Conservation (phyloP, 1,139 yeast species). For the Yamadazyma spencermartinsiae region DNA sequence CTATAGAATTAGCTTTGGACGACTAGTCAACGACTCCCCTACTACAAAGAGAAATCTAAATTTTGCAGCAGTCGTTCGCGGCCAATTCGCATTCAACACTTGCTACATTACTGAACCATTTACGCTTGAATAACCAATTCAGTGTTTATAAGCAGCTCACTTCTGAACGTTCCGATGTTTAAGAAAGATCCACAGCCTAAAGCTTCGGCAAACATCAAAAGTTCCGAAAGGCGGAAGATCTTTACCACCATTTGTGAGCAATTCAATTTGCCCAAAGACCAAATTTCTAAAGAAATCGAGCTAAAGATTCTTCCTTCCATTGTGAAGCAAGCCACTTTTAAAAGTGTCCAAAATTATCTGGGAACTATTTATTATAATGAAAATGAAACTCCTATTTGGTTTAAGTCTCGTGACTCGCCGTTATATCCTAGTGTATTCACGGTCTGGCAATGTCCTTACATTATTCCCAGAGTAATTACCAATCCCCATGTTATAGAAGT, state of each 20-base stretch:
- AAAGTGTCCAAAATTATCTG: conserved; percentile 50
- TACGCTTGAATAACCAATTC: too few relatives aligned
- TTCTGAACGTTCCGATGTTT: too few relatives aligned
- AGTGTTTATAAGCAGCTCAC: too few relatives aligned
- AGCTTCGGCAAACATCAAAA: conserved; percentile 75
- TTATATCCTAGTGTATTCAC: conserved; percentile 74
- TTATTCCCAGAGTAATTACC: conserved; percentile 68
- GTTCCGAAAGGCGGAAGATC: conserved; percentile 74
- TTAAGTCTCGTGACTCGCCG: conserved; percentile 55
- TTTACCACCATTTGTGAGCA: conserved; percentile 46
- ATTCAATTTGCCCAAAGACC: conserved; percentile 46
- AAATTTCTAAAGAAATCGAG: conserved; percentile 47
- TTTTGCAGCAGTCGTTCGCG: too few relatives aligned
- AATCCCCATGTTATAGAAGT: conserved; percentile 69
- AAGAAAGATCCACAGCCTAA: conserved; percentile 66
- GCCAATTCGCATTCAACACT: too few relatives aligned
- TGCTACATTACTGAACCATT: too few relatives aligned
- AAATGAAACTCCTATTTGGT: conserved; percentile 70
- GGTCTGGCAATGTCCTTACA: conserved; percentile 65
- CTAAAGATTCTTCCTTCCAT: conserved; percentile 56
- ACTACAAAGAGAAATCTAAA: too few relatives aligned
- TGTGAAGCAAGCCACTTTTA: conserved; percentile 67
- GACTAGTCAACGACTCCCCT: too few relatives aligned
- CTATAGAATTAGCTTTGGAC: too few relatives aligned
- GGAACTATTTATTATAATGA: conserved; percentile 70